These are phyloP conservation scores for Debaryomycetaceae sp. DNA, from an alignment of 1,139 yeast species.

Conservation along the genomic window DNA sequence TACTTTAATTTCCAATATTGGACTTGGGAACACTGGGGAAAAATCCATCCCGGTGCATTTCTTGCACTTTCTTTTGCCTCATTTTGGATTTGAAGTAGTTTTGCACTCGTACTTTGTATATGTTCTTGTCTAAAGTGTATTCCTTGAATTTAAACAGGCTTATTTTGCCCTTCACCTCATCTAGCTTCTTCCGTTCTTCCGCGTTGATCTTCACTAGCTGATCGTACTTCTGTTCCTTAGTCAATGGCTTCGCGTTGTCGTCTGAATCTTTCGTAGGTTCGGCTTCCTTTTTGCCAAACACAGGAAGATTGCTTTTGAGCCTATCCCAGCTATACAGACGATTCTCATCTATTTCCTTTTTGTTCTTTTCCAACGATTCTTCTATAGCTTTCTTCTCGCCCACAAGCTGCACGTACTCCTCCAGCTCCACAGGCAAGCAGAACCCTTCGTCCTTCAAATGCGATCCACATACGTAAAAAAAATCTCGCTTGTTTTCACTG, in stretches of 20 bases:
- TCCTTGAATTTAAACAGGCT: slow-evolving; percentile 38
- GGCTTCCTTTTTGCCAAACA: slow-evolving; percentile 9
- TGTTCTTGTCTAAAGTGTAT: slow-evolving; percentile 49
- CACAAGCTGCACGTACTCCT: slow-evolving; percentile 44
- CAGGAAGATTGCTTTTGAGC: slow-evolving; percentile 16
- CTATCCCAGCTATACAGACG: slow-evolving; percentile 36
- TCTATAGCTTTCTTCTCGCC: slow-evolving; percentile 36
- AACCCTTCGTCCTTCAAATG: slow-evolving; percentile 64
- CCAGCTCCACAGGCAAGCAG: slow-evolving; percentile 50
- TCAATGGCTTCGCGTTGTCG: slow-evolving; percentile 3
- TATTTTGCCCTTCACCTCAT: slow-evolving; percentile 18
- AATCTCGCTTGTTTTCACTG: slow-evolving; percentile 52
- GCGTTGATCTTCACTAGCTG: slow-evolving; percentile 16
- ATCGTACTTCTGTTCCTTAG: slow-evolving; percentile 9
- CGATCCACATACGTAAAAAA: slow-evolving; percentile 65
- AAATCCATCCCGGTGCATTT: slow-evolving; percentile 39
- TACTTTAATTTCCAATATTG: slow-evolving; percentile 1
- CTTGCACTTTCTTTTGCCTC: slow-evolving; percentile 36
- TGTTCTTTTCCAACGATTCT: slow-evolving; percentile 34
- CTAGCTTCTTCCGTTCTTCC: slow-evolving; percentile 21
- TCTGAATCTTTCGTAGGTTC: slow-evolving; percentile 13
- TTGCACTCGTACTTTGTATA: slow-evolving; percentile 48
- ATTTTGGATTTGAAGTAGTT: slow-evolving; percentile 29
- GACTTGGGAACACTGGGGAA: slow-evolving; percentile 58
- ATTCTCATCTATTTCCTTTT: slow-evolving; percentile 22